Evolutionary conservation across 2,329 filamentous ascomycete species (phyloP), one percentile per base, ranked within the genome.

Genomic region (Aspergillus carbonarius): DNA sequence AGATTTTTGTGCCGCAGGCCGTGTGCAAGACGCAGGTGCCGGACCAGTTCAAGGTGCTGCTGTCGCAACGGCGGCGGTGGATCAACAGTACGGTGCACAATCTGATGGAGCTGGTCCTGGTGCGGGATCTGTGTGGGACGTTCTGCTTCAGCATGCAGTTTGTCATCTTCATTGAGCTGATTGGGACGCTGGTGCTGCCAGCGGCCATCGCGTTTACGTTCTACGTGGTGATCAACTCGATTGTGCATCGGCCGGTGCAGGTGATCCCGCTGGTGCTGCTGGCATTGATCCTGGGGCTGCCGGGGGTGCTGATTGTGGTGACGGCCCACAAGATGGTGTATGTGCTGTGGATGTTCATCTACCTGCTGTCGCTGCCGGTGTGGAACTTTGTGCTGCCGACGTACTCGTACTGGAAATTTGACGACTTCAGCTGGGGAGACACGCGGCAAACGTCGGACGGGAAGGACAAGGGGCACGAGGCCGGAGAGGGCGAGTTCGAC

Each of bases 81-180:
- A 99, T 99, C 79, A 99, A 99, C 85, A 96, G 92, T 75, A 99
- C 95, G 4, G 90, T 99, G 51, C 95, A 99, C 82, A 99, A 99
- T 73, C 82, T 99, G 46, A 97, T 99, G 91, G 95, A 99, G 77
- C 85, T 99, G 60, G 88, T 98, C 54, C 85, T 99, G 34, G 96
- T 99, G 46, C 87, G 93, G 64, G 95, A 99, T 80, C 85, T 99
- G 15, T 99, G 95, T 72, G 95, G 95, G 65, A 99, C 95, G 3
- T 99, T 99, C 81, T 99, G 96, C 82, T 99, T 99, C 82, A 96
- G 92, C 76, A 99, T 99, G 95, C 95, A 99, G 78, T 99, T 99
- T 73, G 89, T 99, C 64, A 89, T 99, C 63, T 96, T 93, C 74
- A 90, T 99, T 71, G 95, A 99, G 78, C 83, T 99, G 56, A 85